Base-by-base conservation (phyloP, 495 filamentous ascomycete species). In the Neurospora sp. region DNA sequence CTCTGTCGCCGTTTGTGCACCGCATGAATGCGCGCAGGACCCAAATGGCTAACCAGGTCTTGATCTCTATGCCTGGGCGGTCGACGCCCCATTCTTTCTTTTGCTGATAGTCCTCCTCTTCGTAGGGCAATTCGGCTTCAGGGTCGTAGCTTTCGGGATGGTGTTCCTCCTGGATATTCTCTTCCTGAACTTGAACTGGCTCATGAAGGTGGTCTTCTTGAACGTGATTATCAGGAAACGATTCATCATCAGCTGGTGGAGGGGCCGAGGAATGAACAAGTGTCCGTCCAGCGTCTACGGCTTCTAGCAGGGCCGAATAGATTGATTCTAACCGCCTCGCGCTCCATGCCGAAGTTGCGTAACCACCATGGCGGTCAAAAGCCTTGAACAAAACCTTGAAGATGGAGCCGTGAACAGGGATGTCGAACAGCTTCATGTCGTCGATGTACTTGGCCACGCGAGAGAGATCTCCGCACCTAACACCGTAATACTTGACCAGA, bases 321-420 rank as follows among this genome's bases (percentile, higher is more conserved):
- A 88, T 85, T 68, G 78, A 82, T 69, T 86, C 82, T 16, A 94
- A 84, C 46, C 85, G 84, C 74, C 85, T 81, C 20, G 83, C 82
- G 69, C 87, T 91, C 94, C 92, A 96, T 8, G 87, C 78, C 14
- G 87, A 88, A 74, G 88, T 86, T 8, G 77, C 70, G 37, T 83
- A 81, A n/a, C 88, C 87, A 20, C 93, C 93, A 78, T 94, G 88
- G n/a, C 79, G 78, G 66, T 85, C 83, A 79, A 97, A 97, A 6
- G 91, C 92, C 73, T 91, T 89, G 77, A 97, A 90, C 35, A 97
- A 83, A 5, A 87, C 83, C 66, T 89, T 80, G 76, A 91, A 93
- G 40, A 92, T 87, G 42, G 85, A 84, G 40, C 87, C 88, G 71
- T 92, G 84, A 40, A 90, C 75, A 2, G 85, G 85, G 38, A 93